Base-by-base conservation (phyloP, 2,329 filamentous ascomycete species). In the Trichoderma koningiopsis region DNA sequence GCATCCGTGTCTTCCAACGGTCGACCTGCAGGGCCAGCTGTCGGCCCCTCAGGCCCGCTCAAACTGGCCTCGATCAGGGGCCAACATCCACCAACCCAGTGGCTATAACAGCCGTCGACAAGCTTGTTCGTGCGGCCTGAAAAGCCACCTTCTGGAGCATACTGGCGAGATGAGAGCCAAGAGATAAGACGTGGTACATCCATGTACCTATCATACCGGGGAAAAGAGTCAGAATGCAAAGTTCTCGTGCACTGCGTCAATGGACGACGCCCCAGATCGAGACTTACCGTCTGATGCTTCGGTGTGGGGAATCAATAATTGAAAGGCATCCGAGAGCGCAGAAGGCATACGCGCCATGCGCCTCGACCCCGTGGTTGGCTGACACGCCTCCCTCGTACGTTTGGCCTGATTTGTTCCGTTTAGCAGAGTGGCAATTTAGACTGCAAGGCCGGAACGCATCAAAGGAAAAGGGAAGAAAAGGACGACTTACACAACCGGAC, bases 71-170 rank as follows among this genome's bases (percentile, higher is more conserved):
- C 92, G 73, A 98, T 85, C 72, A 99, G 82, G 57, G 95, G 91
- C 93, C 94, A 99, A 82, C 94, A 98, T 67, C 92, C 92, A 67
- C 96, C 96, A 40, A 97, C 91, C 96, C 96, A 99, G 81, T 97
- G 95, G 78, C 93, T 97, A 83, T 99, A 99, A 82, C 96, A 99
- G 57, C 95, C 96, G 79, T 99, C 96, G 37, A 98, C 96, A 37
- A 99, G 86, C 82, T 99, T 99, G 85, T 98, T 98, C 33, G 95
- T 97, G 74, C 96, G 91, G 71, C 96, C 96, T 52, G 93, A 92
- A 77, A 97, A 94, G 43, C 96, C 96, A 72, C 94, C 94, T 79
- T 98, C 96, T 4, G 95, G 96, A 35, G 90, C 89, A 78, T 95
- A 92, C 80, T 99, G 96, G 70, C 94, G 90, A 56, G 92, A 89